Conservation (phyloP, 2,329 filamentous ascomycete genomes). For the Rhynchosporium secalis region DNA sequence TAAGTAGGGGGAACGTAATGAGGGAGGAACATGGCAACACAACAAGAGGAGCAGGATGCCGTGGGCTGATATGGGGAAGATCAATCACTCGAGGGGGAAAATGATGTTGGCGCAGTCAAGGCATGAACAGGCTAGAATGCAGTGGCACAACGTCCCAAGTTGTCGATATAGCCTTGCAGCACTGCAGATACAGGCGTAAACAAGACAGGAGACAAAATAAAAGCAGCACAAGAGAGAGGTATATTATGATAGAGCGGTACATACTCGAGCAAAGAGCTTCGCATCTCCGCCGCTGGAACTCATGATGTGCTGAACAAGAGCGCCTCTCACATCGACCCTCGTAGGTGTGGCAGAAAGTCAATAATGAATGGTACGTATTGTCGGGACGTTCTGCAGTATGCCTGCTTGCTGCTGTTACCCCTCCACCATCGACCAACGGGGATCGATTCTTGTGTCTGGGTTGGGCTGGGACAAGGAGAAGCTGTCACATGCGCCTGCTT, state of each 20-base stretch:
- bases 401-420: slow-evolving; percentile 31
- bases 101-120: background rate
- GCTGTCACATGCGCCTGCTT: slow-evolving; percentile 32
- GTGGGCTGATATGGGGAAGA: slow-evolving; percentile 12
- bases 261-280: slow-evolving; percentile 97
- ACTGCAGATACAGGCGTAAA: background rate
- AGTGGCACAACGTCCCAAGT: background rate
- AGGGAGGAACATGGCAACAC: slow-evolving; percentile 37
- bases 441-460: slow-evolving; percentile 25
- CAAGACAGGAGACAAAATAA: slow-evolving; percentile 2
- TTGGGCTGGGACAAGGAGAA: slow-evolving; percentile 31
- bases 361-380: slow-evolving; percentile 8
- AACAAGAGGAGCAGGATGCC: background rate
- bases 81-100: slow-evolving; percentile 14
- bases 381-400: slow-evolving; percentile 1
- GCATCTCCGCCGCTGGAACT: slow-evolving; percentile 78
- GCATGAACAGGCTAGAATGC: slow-evolving; percentile 7
- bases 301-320: slow-evolving; percentile 33
- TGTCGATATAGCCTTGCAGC: background rate
- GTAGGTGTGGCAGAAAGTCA: slow-evolving; percentile 18
- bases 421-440: slow-evolving; percentile 37
- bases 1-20: slow-evolving; percentile 35
- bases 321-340: slow-evolving; percentile 6
- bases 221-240: slow-evolving; percentile 25
- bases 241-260: slow-evolving; percentile 43